Evolutionary conservation across 805 yeast species (phyloP).

Genomic region (Wickerhamiella dianesei): DNA sequence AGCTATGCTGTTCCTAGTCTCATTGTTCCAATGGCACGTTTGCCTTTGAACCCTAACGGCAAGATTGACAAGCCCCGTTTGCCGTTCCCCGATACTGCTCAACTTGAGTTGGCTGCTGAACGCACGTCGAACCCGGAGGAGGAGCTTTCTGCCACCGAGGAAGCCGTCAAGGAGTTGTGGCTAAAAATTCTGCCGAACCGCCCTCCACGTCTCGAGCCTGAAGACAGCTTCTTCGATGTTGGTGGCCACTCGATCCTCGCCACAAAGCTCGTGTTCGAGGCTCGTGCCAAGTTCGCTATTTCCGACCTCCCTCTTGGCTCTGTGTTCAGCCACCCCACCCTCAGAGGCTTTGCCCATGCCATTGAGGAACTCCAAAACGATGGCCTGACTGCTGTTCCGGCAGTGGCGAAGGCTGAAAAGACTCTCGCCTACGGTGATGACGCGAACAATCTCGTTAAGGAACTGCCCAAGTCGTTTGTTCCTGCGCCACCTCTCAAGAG

Average conservation of each 20-base stretch:
- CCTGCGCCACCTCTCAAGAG: slow-evolving; percentile 21
- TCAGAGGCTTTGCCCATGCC: slow-evolving; percentile 61
- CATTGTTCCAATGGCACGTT: slow-evolving; percentile 68
- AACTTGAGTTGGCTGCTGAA: slow-evolving; percentile 60
- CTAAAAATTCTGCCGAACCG: slow-evolving; percentile 66
- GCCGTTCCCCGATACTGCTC: slow-evolving; percentile 87
- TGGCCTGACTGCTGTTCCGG: slow-evolving; percentile 20
- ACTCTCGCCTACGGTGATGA: slow-evolving; percentile 50
- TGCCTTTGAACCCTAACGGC: slow-evolving; percentile 96
- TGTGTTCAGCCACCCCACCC: slow-evolving; percentile 80
- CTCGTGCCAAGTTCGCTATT: slow-evolving; percentile 61
- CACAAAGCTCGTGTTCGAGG: slow-evolving; percentile 88
- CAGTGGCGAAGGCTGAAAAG: slow-evolving; percentile 22
- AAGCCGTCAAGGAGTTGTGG: slow-evolving; percentile 71
- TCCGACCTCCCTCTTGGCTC: slow-evolving; percentile 75
- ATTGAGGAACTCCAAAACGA: slow-evolving; percentile 43
- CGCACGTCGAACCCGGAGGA: slow-evolving; percentile 29
- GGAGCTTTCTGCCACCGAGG: slow-evolving; percentile 37
- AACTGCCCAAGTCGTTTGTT: slow-evolving; percentile 35
- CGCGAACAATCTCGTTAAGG: slow-evolving; percentile 41
- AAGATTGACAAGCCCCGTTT: slow-evolving; percentile 94
- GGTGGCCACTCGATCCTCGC: slow-evolving; percentile 98
- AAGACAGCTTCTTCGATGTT: slow-evolving; percentile 87
- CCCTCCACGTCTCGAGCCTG: slow-evolving; percentile 62
- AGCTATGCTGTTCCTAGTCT: slow-evolving; percentile 87